phyloP scores from a whole-genome alignment of 2,329 filamentous ascomycete genomes.

The Pseudogymnoascus sp. region DNA sequence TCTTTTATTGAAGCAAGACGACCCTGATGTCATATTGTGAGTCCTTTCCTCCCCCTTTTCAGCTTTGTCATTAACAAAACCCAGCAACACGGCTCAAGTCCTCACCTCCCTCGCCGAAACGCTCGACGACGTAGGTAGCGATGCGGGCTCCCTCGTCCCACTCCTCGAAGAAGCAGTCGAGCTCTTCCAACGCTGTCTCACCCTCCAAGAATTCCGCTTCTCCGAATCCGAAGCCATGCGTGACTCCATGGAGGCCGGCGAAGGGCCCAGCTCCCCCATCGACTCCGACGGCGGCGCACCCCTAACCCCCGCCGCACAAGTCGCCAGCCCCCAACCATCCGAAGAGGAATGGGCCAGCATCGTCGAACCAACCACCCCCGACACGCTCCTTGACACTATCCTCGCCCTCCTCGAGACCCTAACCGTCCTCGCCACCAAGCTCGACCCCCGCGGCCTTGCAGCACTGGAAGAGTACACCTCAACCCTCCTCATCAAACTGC shows the following conservation, averaged over 20 bases:
- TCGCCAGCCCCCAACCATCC: conserved; percentile 5
- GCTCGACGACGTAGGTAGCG: conserved; percentile 41
- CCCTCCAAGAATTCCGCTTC: conserved; percentile 41
- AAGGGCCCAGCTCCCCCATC: conserved; percentile 26
- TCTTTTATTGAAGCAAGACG: conserved; percentile 48
- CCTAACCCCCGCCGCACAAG: conserved; percentile 12
- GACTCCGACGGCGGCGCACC: conserved; percentile 28
- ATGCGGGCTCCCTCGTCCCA: conserved; percentile 29
- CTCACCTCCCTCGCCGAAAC: conserved; percentile 57
- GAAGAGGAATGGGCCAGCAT: conserved; percentile 57
- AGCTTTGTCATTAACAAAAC: conserved; percentile 8
- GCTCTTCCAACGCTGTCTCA: conserved; percentile 47
- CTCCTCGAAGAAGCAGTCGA: conserved; percentile 53
- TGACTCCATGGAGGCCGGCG: conserved; percentile 23
- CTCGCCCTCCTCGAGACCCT: conserved; percentile 52
- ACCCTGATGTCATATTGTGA: conserved; percentile 56
- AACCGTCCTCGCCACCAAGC: conserved; percentile 37
- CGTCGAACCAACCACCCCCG: conserved; percentile 56
- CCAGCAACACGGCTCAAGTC: conserved; percentile 58
- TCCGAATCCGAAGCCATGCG: conserved; percentile 33
- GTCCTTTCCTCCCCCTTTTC: conserved; percentile 10
- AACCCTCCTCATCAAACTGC: conserved; percentile 42
- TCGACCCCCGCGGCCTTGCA: conserved; percentile 36
- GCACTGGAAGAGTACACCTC: conserved; percentile 49
- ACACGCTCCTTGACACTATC: conserved; percentile 58